Conservation (phyloP, 805 yeast species). For the Hyphopichia homilentoma region DNA sequence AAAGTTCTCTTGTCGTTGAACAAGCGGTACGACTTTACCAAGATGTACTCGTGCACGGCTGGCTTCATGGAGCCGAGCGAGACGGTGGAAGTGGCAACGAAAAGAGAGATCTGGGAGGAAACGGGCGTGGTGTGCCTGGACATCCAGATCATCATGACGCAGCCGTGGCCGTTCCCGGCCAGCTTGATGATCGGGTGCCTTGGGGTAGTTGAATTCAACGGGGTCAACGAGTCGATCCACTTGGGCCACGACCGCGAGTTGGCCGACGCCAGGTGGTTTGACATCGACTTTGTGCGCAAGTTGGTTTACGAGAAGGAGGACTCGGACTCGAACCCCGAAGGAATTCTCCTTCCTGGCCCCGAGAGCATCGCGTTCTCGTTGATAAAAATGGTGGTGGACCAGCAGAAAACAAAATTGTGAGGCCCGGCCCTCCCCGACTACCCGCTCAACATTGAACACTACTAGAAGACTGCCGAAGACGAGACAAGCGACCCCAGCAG, state of each 20-base stretch:
- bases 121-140: constrained; percentile 69
- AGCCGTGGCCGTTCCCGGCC: constrained; percentile 98
- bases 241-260: constrained; percentile 84
- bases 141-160: constrained; percentile 66
- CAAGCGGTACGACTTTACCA: constrained; percentile 50
- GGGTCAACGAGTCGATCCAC: constrained; percentile 58
- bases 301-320: constrained; percentile 27
- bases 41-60: constrained; percentile 81
- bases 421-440: too few species aligned
- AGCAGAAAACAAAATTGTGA: background rate
- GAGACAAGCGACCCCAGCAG: too few species aligned
- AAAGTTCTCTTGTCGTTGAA: constrained; percentile 70
- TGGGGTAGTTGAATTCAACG: constrained; percentile 70
- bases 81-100: constrained; percentile 81
- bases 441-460: too few species aligned
- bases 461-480: too few species aligned
- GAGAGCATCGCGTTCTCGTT: constrained; percentile 43
- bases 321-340: constrained; percentile 28
- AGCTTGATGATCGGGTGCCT: constrained; percentile 92
- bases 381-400: constrained; percentile 39
- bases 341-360: constrained; percentile 39
- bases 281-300: constrained; percentile 45
- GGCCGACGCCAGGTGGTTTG: constrained; percentile 84
- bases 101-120: constrained; percentile 93
- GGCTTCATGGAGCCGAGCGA: constrained; percentile 97